Evolutionary conservation across 2,329 filamentous ascomycete genomes (phyloP).

Genomic region (Apiospora hydei): DNA sequence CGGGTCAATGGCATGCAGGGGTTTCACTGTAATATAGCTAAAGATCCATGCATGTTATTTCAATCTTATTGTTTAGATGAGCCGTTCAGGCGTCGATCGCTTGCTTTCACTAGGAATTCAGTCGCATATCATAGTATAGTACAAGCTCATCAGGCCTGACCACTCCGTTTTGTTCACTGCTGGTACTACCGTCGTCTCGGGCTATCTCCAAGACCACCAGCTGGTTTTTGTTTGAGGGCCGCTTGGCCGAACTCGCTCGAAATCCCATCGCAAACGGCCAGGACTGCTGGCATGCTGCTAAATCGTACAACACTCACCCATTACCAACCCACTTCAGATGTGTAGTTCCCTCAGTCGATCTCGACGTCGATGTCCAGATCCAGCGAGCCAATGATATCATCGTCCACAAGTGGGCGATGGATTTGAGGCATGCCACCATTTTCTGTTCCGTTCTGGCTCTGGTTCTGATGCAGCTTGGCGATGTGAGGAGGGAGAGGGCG

Average conservation of each 20-base stretch:
- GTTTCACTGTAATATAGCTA: not conserved
- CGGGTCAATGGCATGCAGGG: not conserved
- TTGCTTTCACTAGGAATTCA: not conserved
- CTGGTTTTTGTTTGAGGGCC: not conserved
- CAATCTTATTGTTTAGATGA: not conserved
- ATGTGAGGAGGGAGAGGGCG: slow-evolving; percentile 57
- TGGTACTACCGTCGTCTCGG: not conserved
- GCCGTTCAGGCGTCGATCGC: not conserved
- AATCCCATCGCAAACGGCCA: not conserved
- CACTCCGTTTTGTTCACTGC: not conserved
- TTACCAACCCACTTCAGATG: not conserved
- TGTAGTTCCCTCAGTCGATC: slow-evolving; percentile 62
- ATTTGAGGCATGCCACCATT: slow-evolving; percentile 71
- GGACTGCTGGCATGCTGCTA: not conserved
- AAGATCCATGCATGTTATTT: not conserved
- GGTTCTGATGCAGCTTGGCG: slow-evolving; percentile 60
- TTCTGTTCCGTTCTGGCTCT: slow-evolving; percentile 61
- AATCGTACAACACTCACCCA: not conserved
- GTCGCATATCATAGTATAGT: not conserved
- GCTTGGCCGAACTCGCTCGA: not conserved
- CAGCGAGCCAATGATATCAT: slow-evolving; percentile 88
- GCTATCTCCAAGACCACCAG: not conserved
- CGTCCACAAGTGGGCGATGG: slow-evolving; percentile 83
- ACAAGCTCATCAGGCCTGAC: not conserved
- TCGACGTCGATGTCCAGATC: slow-evolving; percentile 94